phyloP scores from a whole-genome alignment of 805 yeast species.

The Wickerhamiella azymoides region DNA sequence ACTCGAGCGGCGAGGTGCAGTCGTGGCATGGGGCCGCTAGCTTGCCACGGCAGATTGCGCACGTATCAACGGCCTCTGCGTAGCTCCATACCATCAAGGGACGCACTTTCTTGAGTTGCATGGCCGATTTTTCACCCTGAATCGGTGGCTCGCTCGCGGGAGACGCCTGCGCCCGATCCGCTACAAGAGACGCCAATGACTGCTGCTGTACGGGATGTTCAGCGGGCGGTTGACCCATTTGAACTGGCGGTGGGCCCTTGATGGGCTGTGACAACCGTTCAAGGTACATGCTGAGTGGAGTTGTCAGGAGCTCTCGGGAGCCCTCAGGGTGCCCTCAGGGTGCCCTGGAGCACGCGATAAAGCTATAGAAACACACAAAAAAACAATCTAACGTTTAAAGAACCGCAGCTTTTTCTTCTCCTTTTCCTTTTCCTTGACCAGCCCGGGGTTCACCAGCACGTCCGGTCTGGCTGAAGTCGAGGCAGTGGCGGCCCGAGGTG shows the following conservation, averaged over 20 bases:
- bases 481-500: background rate
- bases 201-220: background rate
- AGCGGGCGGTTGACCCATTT: background rate
- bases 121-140: no score
- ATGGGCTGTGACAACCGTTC: background rate
- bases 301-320: no score
- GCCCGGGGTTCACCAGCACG: background rate
- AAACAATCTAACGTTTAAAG: slow-evolving; percentile 6
- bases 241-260: background rate
- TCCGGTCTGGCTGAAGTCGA: background rate
- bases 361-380: no score
- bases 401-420: slow-evolving; percentile 12
- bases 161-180: no score
- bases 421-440: slow-evolving; percentile 5
- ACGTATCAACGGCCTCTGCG: slow-evolving; percentile 3
- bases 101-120: background rate
- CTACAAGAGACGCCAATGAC: no score
- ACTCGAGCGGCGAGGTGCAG: background rate
- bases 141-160: no score
- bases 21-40: slow-evolving; percentile 1
- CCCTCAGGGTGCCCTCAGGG: no score
- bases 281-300: slow-evolving; percentile 2
- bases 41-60: slow-evolving; percentile 7
- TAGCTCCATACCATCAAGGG: slow-evolving; percentile 3
- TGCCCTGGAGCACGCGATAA: no score